phyloP scores from a whole-genome alignment of 495 filamentous ascomycete genomes.

The Penicillium mononematosum region DNA sequence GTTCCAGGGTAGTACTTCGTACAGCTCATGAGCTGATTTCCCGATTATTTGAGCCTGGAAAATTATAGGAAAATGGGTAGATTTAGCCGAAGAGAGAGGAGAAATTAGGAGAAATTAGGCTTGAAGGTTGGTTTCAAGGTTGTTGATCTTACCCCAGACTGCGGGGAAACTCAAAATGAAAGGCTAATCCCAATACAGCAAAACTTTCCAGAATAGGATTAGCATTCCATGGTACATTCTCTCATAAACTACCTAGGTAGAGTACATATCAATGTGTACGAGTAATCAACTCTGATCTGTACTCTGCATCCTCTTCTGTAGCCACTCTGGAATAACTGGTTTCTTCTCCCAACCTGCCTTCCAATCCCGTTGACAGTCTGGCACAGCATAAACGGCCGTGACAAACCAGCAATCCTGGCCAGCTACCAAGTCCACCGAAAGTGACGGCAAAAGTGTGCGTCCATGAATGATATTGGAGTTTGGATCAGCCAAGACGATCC shows the following conservation, averaged over 20 bases:
- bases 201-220: neutral
- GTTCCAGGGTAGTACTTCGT: neutral
- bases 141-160: constrained; percentile 8
- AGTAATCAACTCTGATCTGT: neutral
- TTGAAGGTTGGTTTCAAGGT: neutral
- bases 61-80: neutral
- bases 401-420: constrained; percentile 47
- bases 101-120: neutral
- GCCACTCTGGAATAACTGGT: constrained; percentile 55
- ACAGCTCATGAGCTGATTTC: neutral
- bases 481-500: constrained; percentile 69
- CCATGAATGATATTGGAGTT: constrained; percentile 74
- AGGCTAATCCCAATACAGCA: neutral
- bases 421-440: constrained; percentile 41
- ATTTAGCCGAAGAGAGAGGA: constrained; percentile 5
- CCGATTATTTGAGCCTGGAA: neutral
- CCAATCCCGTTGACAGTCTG: constrained; percentile 30
- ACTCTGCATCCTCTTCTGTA: constrained; percentile 44
- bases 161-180: constrained; percentile 3
- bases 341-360: constrained; percentile 48
- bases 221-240: neutral
- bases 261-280: too few species aligned
- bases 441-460: constrained; percentile 65
- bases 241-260: neutral
- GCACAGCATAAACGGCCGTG: constrained; percentile 50